Evolutionary conservation across 2,329 filamentous ascomycete genomes (phyloP).

Genomic region (Aspergillus alliaceus): DNA sequence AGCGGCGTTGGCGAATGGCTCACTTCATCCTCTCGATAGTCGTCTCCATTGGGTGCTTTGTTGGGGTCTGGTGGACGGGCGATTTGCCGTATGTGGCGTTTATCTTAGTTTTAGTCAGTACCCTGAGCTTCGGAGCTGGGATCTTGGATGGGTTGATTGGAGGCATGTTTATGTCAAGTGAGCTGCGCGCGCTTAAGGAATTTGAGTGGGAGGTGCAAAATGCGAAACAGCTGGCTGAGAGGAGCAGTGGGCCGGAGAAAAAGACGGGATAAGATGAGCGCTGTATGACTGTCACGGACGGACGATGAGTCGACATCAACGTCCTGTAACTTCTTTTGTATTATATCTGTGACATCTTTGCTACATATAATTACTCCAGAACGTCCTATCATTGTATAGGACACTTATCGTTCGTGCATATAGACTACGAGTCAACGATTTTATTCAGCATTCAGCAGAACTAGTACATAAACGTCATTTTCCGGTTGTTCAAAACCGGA

Average conservation of each 20-base stretch:
- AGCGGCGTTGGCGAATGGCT: constrained; percentile 68
- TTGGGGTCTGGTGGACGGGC: constrained; percentile 79
- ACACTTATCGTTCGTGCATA: background rate
- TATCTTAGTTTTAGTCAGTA: constrained; percentile 74
- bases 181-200: constrained; percentile 79
- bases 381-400: background rate
- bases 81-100: constrained; percentile 71
- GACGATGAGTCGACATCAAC: background rate
- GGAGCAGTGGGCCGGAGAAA: background rate
- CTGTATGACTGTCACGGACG: background rate
- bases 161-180: constrained; percentile 79
- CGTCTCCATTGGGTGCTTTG: constrained; percentile 70
- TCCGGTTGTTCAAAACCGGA: constrained; percentile 3
- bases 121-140: constrained; percentile 73
- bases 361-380: background rate
- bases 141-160: constrained; percentile 83
- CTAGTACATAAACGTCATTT: background rate
- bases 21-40: constrained; percentile 72
- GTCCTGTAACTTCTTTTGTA: background rate
- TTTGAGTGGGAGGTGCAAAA: constrained; percentile 91
- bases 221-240: constrained; percentile 39
- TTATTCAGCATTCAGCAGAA: background rate
- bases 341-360: background rate
- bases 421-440: background rate
- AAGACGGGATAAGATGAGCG: background rate